Percentiles rank a stretch among this genome's conserved stretches.
phyloP scores from a whole-genome alignment of 2,329 filamentous ascomycete genomes.

The Fusarium fracticaudum region DNA sequence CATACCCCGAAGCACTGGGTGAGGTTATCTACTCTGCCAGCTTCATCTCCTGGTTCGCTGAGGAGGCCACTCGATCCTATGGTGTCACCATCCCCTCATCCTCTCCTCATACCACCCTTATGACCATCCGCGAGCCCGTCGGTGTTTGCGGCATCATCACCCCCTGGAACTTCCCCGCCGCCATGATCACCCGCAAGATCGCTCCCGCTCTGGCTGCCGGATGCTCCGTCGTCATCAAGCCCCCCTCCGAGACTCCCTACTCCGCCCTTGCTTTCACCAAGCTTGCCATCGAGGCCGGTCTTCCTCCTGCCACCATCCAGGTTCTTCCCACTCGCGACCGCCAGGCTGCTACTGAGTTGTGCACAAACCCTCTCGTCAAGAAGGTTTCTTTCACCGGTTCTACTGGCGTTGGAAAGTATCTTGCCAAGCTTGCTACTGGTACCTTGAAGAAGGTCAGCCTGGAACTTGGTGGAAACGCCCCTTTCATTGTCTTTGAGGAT shows the following conservation, averaged over 20 bases:
- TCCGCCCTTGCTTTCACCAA: slow-evolving; percentile 76
- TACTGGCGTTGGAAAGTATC: slow-evolving; percentile 68
- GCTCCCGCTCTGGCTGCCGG: slow-evolving; percentile 73
- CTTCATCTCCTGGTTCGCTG: slow-evolving; percentile 66
- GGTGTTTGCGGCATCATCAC: slow-evolving; percentile 58
- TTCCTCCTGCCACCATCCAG: slow-evolving; percentile 58
- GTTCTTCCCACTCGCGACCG: slow-evolving; percentile 44
- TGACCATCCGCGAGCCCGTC: slow-evolving; percentile 69
- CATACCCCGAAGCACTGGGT: slow-evolving; percentile 61
- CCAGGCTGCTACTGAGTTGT: slow-evolving; percentile 45
- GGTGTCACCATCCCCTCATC: slow-evolving; percentile 70
- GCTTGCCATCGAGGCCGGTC: slow-evolving; percentile 75
- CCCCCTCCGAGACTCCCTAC: slow-evolving; percentile 78
- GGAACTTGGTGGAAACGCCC: slow-evolving; percentile 76
- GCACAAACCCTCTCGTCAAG: slow-evolving; percentile 43
- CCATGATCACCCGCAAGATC: slow-evolving; percentile 52
- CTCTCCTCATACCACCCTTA: slow-evolving; percentile 70
- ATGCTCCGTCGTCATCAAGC: slow-evolving; percentile 79
- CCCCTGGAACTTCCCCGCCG: slow-evolving; percentile 46
- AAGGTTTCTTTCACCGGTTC: slow-evolving; percentile 78
- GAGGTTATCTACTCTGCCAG: slow-evolving; percentile 65
- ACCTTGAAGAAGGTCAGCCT: slow-evolving; percentile 73
- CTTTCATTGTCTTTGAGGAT: slow-evolving; percentile 72
- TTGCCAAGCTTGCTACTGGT: slow-evolving; percentile 68
- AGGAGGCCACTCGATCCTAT: slow-evolving; percentile 60